These are phyloP conservation scores for Nitzschia sp. DNA, from an alignment of 108 stramenopile genomes.

Conservation along the genomic window DNA sequence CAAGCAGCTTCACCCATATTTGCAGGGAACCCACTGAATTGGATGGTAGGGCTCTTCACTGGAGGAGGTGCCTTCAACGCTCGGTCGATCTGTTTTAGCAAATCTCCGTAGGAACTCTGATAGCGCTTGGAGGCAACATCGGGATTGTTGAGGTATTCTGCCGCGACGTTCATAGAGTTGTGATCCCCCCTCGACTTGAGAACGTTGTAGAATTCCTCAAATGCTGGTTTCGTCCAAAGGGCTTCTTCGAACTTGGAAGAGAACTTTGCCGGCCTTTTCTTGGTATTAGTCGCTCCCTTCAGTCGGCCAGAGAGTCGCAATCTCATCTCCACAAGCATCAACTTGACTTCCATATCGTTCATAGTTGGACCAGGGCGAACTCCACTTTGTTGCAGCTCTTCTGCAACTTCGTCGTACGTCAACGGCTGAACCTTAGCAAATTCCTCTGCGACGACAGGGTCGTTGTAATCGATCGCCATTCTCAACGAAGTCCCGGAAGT, in stretches of 20 bases:
- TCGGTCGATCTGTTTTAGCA: conserved; percentile 56
- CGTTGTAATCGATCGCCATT: conserved; percentile 89
- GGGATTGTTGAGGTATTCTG: conserved; percentile 75
- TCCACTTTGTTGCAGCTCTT: conserved; percentile 67
- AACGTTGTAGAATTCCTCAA: conserved; percentile 65
- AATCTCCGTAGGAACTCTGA: conserved; percentile 48
- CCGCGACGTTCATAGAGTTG: conserved; percentile 80
- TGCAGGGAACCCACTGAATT: conserved; percentile 83
- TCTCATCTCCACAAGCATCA: conserved; percentile 84
- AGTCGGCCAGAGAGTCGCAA: conserved; percentile 56
- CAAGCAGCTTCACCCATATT: conserved; percentile 82
- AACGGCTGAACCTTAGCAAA: conserved; percentile 71
- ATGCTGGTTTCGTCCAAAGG: conserved; percentile 80
- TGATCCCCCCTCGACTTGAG: conserved; percentile 70
- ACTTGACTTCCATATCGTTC: conserved; percentile 84
- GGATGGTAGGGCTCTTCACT: conserved; percentile 66
- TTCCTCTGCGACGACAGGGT: conserved; percentile 85
- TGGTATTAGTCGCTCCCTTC: conserved; percentile 25
- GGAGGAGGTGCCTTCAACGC: conserved; percentile 72
- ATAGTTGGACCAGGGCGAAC: conserved; percentile 71
- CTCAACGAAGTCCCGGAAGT: conserved; percentile 23
- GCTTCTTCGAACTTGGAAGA: conserved; percentile 83
- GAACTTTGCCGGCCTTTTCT: conserved; percentile 55
- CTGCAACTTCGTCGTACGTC: conserved; percentile 81
- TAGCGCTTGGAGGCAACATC: conserved; percentile 65